A percentile compares a stretch with the other conserved stretches of the same genome.
Conservation (phyloP, 2,329 filamentous ascomycete species). For the Hansfordia pulvinata region DNA sequence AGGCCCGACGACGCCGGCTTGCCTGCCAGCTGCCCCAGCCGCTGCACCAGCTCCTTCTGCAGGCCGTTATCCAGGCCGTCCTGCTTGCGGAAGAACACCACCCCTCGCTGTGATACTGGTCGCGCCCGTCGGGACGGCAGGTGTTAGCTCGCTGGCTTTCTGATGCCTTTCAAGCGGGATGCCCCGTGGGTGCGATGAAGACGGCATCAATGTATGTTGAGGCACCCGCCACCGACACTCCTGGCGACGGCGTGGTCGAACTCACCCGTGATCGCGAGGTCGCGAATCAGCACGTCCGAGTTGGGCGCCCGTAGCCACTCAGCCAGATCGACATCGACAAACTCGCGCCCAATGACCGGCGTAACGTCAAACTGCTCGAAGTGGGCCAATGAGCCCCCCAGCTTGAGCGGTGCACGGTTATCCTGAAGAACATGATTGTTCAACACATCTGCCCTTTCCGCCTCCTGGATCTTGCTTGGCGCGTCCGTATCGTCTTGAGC, state of each 20-base stretch:
- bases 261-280: constrained; percentile 54
- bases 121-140: background rate
- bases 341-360: constrained; percentile 49
- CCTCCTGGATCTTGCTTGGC: too few relatives aligned
- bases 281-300: constrained; percentile 47
- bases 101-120: constrained; percentile 52
- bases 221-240: too few relatives aligned
- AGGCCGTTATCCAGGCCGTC: constrained; percentile 45
- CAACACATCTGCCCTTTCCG: too few relatives aligned
- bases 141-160: too few relatives aligned
- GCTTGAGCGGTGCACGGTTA: constrained; percentile 35
- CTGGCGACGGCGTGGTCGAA: too few relatives aligned
- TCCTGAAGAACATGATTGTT: too few relatives aligned
- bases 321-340: constrained; percentile 40
- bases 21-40: constrained; percentile 42
- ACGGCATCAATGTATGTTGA: too few relatives aligned
- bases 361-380: constrained; percentile 45
- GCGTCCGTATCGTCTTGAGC: too few relatives aligned
- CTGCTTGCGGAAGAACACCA: constrained; percentile 58
- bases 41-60: constrained; percentile 51
- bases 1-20: constrained; percentile 40
- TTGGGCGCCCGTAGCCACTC: constrained; percentile 49
- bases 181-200: too few relatives aligned
- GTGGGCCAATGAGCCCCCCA: constrained; percentile 33
- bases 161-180: too few relatives aligned